Conservation (phyloP, 495 filamentous ascomycete species). For the Neurospora sublineolata region DNA sequence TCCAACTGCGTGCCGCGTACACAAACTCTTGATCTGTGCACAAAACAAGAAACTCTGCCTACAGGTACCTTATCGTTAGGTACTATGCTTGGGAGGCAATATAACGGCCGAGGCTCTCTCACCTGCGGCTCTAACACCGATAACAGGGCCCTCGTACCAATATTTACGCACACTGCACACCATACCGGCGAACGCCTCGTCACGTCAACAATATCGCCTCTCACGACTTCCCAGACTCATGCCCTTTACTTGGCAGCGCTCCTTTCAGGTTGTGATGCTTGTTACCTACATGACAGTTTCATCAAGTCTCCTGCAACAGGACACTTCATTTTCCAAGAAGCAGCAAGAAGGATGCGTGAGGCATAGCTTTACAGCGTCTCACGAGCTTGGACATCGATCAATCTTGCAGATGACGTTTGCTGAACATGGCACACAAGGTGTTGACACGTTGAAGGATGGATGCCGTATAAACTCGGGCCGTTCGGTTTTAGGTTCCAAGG, state of each 20-base stretch:
- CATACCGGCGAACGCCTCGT: neutral
- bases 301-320: neutral
- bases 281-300: neutral
- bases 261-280: neutral
- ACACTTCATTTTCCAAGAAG: neutral
- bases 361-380: neutral
- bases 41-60: too few relatives aligned
- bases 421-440: neutral
- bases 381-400: neutral
- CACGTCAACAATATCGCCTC: neutral
- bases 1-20: too few relatives aligned
- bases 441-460: neutral
- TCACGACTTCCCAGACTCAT: neutral
- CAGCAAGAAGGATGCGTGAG: neutral
- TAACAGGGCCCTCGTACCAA: neutral
- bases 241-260: neutral
- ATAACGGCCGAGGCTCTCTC: neutral
- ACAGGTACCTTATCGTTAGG: too few relatives aligned
- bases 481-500: too few relatives aligned
- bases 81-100: too few relatives aligned
- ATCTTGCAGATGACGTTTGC: neutral
- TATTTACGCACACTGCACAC: neutral
- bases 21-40: too few relatives aligned
- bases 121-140: neutral
- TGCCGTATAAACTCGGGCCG: too few relatives aligned